These are phyloP conservation scores for Vachellia pachyceras DNA, from an alignment of 306 rosid species.

Conservation along the genomic window DNA sequence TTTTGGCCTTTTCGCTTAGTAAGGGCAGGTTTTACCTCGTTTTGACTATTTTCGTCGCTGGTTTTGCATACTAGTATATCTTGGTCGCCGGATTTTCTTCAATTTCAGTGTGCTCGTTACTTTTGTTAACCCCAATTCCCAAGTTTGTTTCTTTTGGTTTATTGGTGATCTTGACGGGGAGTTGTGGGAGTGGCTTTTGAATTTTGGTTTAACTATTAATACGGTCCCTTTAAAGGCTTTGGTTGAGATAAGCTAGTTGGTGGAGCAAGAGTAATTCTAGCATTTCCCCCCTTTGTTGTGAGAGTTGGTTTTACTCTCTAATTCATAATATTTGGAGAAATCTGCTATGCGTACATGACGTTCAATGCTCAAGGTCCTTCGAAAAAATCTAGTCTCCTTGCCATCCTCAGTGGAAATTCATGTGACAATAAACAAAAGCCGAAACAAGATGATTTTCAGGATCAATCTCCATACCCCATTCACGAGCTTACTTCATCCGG, in stretches of 20 bases:
- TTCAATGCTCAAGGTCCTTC: conserved; percentile 50
- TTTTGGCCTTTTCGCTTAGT: conserved; percentile 29
- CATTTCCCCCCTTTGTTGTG: conserved; percentile 1
- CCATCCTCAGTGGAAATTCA: conserved; percentile 51
- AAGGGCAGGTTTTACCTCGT: conserved; percentile 17
- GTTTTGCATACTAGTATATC: conserved; percentile 35
- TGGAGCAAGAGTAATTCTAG: conserved; percentile 18
- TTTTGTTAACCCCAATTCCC: conserved; percentile 25
- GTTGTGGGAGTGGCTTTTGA: conserved; percentile 16
- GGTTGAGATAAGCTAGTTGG: conserved; percentile 11
- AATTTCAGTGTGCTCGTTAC: conserved; percentile 36
- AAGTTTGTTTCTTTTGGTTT: conserved; percentile 30
- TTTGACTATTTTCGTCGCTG: conserved; percentile 38
- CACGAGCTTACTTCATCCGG: conserved; percentile 55
- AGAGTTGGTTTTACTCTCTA: conserved; percentile 3
- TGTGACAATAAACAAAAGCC: conserved; percentile 45
- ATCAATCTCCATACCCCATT: conserved; percentile 40
- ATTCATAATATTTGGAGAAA: conserved; percentile 36
- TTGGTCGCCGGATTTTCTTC: conserved; percentile 45
- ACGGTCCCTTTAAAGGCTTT: conserved; percentile 32
- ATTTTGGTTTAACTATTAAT: conserved; percentile 24
- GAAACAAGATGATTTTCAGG: conserved; percentile 40
- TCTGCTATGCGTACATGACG: conserved; percentile 54
- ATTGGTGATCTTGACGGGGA: conserved; percentile 15
- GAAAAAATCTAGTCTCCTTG: conserved; percentile 54